Base-by-base conservation (phyloP, 352 stramenopile species). In the Globisporangium emineosum region DNA sequence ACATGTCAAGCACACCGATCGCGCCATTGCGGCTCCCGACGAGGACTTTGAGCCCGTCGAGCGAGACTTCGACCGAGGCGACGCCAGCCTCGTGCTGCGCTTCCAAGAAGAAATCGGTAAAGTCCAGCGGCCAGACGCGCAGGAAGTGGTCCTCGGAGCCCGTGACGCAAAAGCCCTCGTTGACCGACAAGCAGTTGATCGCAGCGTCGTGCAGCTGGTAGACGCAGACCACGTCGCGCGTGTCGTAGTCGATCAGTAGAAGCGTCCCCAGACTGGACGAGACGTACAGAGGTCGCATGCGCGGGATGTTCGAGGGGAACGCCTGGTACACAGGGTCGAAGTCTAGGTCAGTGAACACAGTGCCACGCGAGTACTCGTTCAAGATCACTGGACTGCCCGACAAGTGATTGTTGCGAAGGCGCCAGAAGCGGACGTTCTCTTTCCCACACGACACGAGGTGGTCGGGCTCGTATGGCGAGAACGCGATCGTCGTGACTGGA, bases 341-440 rank as follows among this genome's bases (percentile, higher is more conserved):
- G 2, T 72, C 88, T 0, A 98, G 40, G 50, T 92, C 86, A 0
- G 82, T 97, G 68, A 97, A 97, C 25, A 82, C 64, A 1, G 82
- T 89, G 47, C 83, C 86, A 40, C 92, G 79, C 5, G 91, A 91
- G 60, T 97, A 97, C 64, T 96, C 88, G 42, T 96, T 91, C 13
- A 98, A 68, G 37, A 96, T 87, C 15, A 96, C 89, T 2, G 91
- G 90, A 19, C 75, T 89, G 0, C 88, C 90, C 0, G 83, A 80
- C 9, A 97, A 73, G 51, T 97, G 76, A 13, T 73, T 68, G 63
- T 75, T 72, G 56, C 69, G 66, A 6, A 97, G 63, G 5, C 90
- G 88, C 91, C 90, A 98, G 56, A 97, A 97, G 2, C 91, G 86
- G n/a, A 97, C 73, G 70, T 97, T 98, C 62, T 98, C 91, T 17